These are phyloP conservation scores for Osmanthus fragrans DNA, from an alignment of 257 asterid genomes.

Conservation along the genomic window DNA sequence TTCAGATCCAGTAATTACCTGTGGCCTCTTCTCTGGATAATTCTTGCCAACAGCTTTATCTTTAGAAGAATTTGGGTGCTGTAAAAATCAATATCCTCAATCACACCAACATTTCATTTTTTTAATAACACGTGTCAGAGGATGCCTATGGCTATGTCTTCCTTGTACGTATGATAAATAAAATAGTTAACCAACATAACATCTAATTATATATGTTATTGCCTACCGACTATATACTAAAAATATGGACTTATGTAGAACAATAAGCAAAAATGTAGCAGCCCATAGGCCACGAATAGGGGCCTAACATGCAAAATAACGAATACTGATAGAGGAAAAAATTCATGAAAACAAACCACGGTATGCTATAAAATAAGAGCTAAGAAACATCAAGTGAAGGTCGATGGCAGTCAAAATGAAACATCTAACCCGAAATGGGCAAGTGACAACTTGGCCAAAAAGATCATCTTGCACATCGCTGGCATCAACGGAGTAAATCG, in stretches of 20 bases:
- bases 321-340: background rate
- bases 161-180: background rate
- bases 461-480: slow-evolving; percentile 68
- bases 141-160: background rate
- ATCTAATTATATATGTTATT: background rate
- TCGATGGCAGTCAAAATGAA: slow-evolving; percentile 17
- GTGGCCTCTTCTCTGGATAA: slow-evolving; percentile 50
- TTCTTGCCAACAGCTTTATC: slow-evolving; percentile 48
- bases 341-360: background rate
- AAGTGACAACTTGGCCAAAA: slow-evolving; percentile 72
- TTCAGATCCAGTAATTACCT: slow-evolving; percentile 35
- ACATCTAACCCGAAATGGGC: slow-evolving; percentile 82
- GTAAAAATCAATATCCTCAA: slow-evolving; percentile 28
- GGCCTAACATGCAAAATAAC: background rate
- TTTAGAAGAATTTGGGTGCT: slow-evolving; percentile 61
- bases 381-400: background rate
- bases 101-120: background rate
- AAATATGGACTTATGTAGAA: background rate
- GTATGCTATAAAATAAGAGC: background rate
- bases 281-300: background rate
- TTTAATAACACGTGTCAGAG: background rate
- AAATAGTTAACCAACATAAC: background rate
- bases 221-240: background rate
- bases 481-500: slow-evolving; percentile 63
- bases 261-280: too few relatives aligned